These are phyloP conservation scores for Phytophthora citricola DNA, from an alignment of 352 stramenopile genomes.

Conservation along the genomic window DNA sequence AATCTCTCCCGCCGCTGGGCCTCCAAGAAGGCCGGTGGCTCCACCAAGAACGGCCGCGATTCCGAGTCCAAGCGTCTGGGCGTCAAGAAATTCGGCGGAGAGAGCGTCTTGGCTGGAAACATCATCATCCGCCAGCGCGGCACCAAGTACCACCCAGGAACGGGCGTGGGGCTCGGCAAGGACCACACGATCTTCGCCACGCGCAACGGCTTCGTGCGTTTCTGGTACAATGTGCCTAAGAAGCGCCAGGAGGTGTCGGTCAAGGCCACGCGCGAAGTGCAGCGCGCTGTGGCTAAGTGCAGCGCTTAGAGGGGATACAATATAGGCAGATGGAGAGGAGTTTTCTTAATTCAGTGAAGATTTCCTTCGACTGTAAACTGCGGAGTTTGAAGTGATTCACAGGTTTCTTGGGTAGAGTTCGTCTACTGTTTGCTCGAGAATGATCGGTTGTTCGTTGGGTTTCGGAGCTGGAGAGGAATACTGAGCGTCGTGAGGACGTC, in stretches of 20 bases:
- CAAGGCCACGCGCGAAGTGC: constrained; percentile 71
- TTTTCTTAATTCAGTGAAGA: constrained; percentile 16
- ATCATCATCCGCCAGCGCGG: constrained; percentile 99
- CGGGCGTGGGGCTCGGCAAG: constrained; percentile 94
- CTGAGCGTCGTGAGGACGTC: constrained; percentile 12
- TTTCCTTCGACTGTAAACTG: constrained; percentile 11
- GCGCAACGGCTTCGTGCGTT: constrained; percentile 89
- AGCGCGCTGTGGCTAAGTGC: constrained; percentile 38
- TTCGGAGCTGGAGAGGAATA: background rate
- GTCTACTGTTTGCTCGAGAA: constrained; percentile 27
- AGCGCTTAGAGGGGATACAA: constrained; percentile 26
- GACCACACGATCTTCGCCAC: constrained; percentile 95
- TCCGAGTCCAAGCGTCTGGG: constrained; percentile 96
- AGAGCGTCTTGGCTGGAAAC: constrained; percentile 92
- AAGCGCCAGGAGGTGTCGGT: constrained; percentile 89
- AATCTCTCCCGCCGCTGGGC: constrained; percentile 77
- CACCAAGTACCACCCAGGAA: constrained; percentile 95
- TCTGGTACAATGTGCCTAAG: constrained; percentile 90
- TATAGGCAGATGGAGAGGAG: background rate
- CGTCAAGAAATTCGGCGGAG: constrained; percentile 96
- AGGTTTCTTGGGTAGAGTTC: constrained; percentile 1
- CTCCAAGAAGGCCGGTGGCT: constrained; percentile 97
- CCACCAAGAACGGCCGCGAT: constrained; percentile 98
- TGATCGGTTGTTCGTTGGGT: constrained; percentile 3
- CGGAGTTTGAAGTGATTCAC: background rate